phyloP scores from a whole-genome alignment of 768 basidiomycete species.

The Cystobasidium tubakii region DNA sequence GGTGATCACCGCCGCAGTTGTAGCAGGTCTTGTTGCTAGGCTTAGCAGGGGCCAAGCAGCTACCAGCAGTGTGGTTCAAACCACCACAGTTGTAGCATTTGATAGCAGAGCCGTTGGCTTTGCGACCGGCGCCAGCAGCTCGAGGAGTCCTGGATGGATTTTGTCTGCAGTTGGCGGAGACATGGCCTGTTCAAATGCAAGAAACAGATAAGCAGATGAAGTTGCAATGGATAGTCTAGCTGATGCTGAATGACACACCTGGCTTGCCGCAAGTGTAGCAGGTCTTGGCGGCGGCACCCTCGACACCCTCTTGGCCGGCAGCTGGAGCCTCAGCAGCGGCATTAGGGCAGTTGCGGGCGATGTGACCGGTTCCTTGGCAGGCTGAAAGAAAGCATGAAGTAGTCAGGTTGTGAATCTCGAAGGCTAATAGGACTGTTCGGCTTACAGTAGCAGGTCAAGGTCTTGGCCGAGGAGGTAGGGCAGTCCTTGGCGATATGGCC shows the following conservation, averaged over 20 bases:
- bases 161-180: conserved; percentile 17
- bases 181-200: background rate
- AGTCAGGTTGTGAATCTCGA: background rate
- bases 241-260: background rate
- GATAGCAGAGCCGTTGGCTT: conserved; percentile 14
- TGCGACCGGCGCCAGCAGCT: conserved; percentile 3
- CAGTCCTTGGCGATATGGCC: conserved; percentile 16
- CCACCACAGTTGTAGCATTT: conserved; percentile 27
- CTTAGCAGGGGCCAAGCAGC: conserved; percentile 23
- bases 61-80: conserved; percentile 22
- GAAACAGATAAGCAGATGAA: background rate
- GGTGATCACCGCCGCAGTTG: conserved; percentile 29
- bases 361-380: conserved; percentile 22
- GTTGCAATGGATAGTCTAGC: no score
- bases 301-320: background rate
- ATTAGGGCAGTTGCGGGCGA: conserved; percentile 26
- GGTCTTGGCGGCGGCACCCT: background rate
- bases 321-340: conserved; percentile 6
- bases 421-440: background rate
- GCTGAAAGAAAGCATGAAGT: background rate
- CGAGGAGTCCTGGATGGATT: background rate
- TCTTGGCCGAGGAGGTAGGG: conserved; percentile 13
- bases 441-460: conserved; percentile 28
- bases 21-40: conserved; percentile 24
- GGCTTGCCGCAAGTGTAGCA: conserved; percentile 30